Evolutionary conservation across 495 filamentous ascomycete species (phyloP).

Genomic region (Pseudomonodictys pantanalensis): DNA sequence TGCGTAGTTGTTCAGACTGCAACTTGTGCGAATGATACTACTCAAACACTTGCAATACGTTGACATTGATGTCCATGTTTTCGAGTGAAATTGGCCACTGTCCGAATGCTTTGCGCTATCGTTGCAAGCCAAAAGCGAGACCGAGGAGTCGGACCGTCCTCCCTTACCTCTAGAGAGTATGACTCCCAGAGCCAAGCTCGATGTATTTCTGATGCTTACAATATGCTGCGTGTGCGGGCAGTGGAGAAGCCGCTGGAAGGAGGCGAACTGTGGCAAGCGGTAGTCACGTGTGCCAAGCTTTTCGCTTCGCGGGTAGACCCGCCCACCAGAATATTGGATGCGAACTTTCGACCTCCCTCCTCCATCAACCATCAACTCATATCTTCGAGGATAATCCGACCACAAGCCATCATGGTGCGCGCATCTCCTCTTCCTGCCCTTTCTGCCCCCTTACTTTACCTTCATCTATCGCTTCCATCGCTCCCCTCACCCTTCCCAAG

Average conservation of each 20-base stretch:
- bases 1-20: background rate
- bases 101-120: too few species aligned
- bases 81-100: too few species aligned
- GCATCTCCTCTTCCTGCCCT: background rate
- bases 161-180: too few species aligned
- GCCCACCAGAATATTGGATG: background rate
- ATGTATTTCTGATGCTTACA: too few species aligned
- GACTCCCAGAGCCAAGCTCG: too few species aligned
- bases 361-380: constrained; percentile 34
- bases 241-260: background rate
- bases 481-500: background rate
- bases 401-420: constrained; percentile 45
- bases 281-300: background rate
- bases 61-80: too few species aligned
- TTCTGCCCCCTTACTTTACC: background rate
- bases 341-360: constrained; percentile 2
- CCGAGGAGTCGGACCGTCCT: too few species aligned
- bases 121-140: too few species aligned
- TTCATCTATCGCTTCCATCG: background rate
- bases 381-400: constrained; percentile 34
- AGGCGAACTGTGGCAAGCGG: background rate
- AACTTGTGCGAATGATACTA: constrained; percentile 1
- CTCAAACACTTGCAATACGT: background rate
- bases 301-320: constrained; percentile 1
- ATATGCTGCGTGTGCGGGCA: too few species aligned